These are phyloP conservation scores for Albatrellus sp. DNA, from an alignment of 1,284 basidiomycete genomes.

Conservation along the genomic window DNA sequence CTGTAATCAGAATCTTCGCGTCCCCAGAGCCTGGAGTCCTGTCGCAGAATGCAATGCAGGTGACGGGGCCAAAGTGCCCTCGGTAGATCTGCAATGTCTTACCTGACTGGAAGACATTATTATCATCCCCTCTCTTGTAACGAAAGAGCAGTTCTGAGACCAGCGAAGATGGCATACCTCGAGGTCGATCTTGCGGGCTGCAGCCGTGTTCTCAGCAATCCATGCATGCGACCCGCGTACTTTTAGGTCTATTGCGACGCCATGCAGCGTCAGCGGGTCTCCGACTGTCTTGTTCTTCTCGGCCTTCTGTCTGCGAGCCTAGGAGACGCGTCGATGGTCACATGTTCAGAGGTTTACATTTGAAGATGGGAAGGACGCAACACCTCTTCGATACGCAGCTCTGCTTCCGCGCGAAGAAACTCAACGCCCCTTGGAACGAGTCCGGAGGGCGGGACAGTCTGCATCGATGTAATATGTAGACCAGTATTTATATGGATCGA, in stretches of 20 bases:
- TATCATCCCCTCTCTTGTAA: neutral
- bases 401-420: slow-evolving; percentile 31
- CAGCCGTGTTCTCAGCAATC: slow-evolving; percentile 78
- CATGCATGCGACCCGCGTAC: slow-evolving; percentile 59
- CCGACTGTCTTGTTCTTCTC: slow-evolving; percentile 60
- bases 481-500: too few relatives aligned
- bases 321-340: neutral
- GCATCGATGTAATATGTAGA: too few relatives aligned
- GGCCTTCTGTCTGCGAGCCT: slow-evolving; percentile 67
- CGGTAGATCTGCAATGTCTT: slow-evolving; percentile 63
- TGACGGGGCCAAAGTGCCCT: slow-evolving; percentile 82
- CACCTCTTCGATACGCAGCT: slow-evolving; percentile 59
- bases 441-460: neutral
- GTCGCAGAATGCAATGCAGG: slow-evolving; percentile 59
- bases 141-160: neutral
- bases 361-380: slow-evolving; percentile 12
- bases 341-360: too few relatives aligned
- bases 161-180: too few relatives aligned
- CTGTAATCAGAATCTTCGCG: slow-evolving; percentile 56
- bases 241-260: slow-evolving; percentile 63
- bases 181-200: slow-evolving; percentile 61
- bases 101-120: slow-evolving; percentile 44
- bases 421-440: slow-evolving; percentile 1
- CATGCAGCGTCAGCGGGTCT: slow-evolving; percentile 61
- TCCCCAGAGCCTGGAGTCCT: slow-evolving; percentile 21